These are phyloP conservation scores for Penicillium coffeae DNA, from an alignment of 495 filamentous ascomycete species.

Conservation along the genomic window DNA sequence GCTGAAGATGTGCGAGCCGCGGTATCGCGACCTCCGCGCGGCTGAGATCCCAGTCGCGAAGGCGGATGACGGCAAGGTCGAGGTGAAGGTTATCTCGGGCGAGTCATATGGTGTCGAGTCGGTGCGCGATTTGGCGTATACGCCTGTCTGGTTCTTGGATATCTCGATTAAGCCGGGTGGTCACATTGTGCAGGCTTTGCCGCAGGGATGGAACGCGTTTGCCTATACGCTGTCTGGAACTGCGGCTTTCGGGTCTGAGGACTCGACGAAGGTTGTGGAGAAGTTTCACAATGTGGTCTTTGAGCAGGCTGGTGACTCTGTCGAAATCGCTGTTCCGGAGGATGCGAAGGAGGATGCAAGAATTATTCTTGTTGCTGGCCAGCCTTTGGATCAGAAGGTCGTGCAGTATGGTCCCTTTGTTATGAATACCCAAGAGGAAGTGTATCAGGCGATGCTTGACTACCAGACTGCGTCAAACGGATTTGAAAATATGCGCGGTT, in stretches of 20 bases:
- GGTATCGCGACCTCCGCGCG: constrained; percentile 80
- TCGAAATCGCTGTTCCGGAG: constrained; percentile 65
- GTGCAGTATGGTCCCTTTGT: constrained; percentile 98
- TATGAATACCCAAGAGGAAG: constrained; percentile 74
- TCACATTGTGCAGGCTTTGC: constrained; percentile 66
- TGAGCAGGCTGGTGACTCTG: constrained; percentile 69
- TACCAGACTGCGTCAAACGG: constrained; percentile 82
- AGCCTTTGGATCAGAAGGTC: constrained; percentile 84
- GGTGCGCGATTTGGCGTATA: constrained; percentile 87
- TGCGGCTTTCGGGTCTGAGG: constrained; percentile 60
- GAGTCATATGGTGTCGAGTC: constrained; percentile 78
- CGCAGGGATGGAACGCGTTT: constrained; percentile 86
- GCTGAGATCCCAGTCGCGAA: constrained; percentile 70
- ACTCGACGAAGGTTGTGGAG: constrained; percentile 53
- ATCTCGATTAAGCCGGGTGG: constrained; percentile 78
- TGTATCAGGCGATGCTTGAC: constrained; percentile 87
- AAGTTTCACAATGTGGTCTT: constrained; percentile 90
- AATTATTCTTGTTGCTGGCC: constrained; percentile 79
- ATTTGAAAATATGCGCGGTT: constrained; percentile 79
- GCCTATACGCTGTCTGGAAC: constrained; percentile 74
- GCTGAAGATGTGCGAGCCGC: constrained; percentile 83
- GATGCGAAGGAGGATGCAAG: constrained; percentile 61
- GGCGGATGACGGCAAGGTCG: constrained; percentile 67
- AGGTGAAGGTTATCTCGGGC: constrained; percentile 85
- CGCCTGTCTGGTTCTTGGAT: constrained; percentile 91